A percentile compares a stretch with the other conserved stretches of the same genome.
These are phyloP conservation scores for Hericium rajendrae DNA, from an alignment of 768 basidiomycete species.

Conservation along the genomic window DNA sequence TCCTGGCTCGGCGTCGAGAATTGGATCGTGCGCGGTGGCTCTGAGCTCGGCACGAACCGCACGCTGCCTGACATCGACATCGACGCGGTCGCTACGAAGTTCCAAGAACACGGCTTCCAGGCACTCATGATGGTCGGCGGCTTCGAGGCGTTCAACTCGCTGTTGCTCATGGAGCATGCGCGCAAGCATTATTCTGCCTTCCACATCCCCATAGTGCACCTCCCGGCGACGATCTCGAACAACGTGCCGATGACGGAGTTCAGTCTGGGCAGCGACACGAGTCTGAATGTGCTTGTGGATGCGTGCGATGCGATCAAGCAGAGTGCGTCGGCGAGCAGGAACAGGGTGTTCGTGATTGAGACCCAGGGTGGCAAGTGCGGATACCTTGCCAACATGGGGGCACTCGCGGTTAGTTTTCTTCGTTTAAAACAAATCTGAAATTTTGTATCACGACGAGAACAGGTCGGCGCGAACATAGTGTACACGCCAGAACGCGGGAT, in stretches of 20 bases:
- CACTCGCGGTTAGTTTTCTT: slow-evolving; percentile 67
- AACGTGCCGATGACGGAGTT: slow-evolving; percentile 97
- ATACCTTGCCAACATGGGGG: slow-evolving; percentile 92
- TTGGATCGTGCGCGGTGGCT: slow-evolving; percentile 94
- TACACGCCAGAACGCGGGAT: slow-evolving; percentile 94
- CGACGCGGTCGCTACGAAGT: slow-evolving; percentile 80
- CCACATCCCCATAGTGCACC: slow-evolving; percentile 91
- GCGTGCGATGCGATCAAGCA: slow-evolving; percentile 99
- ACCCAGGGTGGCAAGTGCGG: slow-evolving; percentile 97
- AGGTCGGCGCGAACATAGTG: slow-evolving; percentile 88
- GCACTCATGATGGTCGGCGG: slow-evolving; percentile 87
- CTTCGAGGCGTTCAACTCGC: slow-evolving; percentile 85
- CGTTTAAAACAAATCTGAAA: background rate
- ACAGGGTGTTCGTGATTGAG: slow-evolving; percentile 95
- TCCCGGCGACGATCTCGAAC: slow-evolving; percentile 96
- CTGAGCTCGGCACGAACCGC: slow-evolving; percentile 96
- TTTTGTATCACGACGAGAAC: background rate
- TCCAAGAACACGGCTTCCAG: slow-evolving; percentile 78
- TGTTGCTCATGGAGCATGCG: slow-evolving; percentile 71
- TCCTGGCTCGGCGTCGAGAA: slow-evolving; percentile 96
- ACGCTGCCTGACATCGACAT: slow-evolving; percentile 78
- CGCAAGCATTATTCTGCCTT: slow-evolving; percentile 81
- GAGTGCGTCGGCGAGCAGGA: slow-evolving; percentile 91
- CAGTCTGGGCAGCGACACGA: slow-evolving; percentile 94
- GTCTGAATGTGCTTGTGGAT: slow-evolving; percentile 91